Conservation (phyloP, 2,329 filamentous ascomycete genomes). For the Furcasterigmium furcatum region DNA sequence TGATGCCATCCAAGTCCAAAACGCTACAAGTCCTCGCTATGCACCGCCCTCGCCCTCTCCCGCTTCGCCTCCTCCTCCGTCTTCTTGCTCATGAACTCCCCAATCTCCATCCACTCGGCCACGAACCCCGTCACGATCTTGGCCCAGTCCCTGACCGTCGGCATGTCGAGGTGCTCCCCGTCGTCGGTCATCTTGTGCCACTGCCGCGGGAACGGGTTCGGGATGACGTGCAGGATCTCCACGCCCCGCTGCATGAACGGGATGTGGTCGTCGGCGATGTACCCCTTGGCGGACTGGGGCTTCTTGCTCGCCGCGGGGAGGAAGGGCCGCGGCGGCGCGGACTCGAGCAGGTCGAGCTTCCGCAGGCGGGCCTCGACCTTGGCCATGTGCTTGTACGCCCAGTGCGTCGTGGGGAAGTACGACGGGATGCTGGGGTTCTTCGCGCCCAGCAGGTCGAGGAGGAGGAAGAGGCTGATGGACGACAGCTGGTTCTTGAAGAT, state of each 20-base stretch:
- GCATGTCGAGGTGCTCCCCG: slow-evolving; percentile 76
- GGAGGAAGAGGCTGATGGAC: slow-evolving; percentile 82
- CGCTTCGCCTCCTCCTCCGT: neutral
- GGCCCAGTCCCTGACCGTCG: slow-evolving; percentile 83
- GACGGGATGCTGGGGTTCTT: slow-evolving; percentile 70
- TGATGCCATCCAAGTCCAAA: no score
- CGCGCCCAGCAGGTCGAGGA: slow-evolving; percentile 84
- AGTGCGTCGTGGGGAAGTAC: slow-evolving; percentile 88
- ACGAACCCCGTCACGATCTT: slow-evolving; percentile 80
- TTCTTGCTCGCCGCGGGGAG: slow-evolving; percentile 60
- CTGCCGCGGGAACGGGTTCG: slow-evolving; percentile 73
- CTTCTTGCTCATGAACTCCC: slow-evolving; percentile 22
- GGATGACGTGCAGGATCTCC: slow-evolving; percentile 85
- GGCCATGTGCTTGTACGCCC: slow-evolving; percentile 82
- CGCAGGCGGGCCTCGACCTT: slow-evolving; percentile 72
- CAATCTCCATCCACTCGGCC: slow-evolving; percentile 87
- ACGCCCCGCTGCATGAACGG: slow-evolving; percentile 88
- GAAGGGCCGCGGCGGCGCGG: slow-evolving; percentile 53
- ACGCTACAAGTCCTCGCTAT: neutral
- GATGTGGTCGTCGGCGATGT: slow-evolving; percentile 82
- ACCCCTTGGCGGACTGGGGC: slow-evolving; percentile 32
- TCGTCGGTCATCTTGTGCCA: slow-evolving; percentile 89
- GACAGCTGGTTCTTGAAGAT: slow-evolving; percentile 71
- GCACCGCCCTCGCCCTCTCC: neutral
- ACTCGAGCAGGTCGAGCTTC: slow-evolving; percentile 62